These are phyloP conservation scores for Cladobotryum mycophilum DNA, from an alignment of 2,329 filamentous ascomycete genomes.

Conservation along the genomic window DNA sequence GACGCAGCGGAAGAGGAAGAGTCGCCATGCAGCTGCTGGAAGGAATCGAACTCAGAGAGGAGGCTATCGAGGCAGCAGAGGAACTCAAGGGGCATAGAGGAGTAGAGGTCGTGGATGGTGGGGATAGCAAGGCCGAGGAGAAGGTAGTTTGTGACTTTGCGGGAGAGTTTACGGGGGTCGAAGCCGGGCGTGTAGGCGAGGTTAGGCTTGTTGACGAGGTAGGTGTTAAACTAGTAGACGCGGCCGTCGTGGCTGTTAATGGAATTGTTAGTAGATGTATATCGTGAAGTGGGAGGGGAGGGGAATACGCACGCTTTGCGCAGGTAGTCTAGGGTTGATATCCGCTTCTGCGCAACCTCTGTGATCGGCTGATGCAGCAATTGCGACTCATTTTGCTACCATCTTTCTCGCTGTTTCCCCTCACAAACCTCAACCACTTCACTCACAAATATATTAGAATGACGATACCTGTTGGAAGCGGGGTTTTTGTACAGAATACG, in stretches of 20 bases:
- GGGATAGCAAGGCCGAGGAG: constrained; percentile 88
- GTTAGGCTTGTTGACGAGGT: constrained; percentile 81
- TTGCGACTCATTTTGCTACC: too few relatives aligned
- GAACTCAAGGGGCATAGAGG: constrained; percentile 74
- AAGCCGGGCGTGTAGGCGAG: constrained; percentile 79
- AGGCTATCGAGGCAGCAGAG: constrained; percentile 80
- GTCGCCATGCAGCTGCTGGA: constrained; percentile 78
- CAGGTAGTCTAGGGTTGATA: constrained; percentile 88
- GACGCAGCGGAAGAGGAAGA: constrained; percentile 61
- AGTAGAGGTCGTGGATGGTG: constrained; percentile 80
- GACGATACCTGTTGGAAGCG: too few relatives aligned
- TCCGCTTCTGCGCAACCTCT: constrained; percentile 83
- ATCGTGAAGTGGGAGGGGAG: not conserved
- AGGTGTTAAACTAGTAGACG: constrained; percentile 97
- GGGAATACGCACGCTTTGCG: constrained; percentile 70
- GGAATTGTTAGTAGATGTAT: not conserved
- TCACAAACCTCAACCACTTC: too few relatives aligned
- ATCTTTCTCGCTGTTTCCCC: too few relatives aligned
- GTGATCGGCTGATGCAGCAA: constrained; percentile 67
- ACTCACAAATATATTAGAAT: too few relatives aligned
- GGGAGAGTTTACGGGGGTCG: constrained; percentile 73
- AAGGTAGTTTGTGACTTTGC: constrained; percentile 89
- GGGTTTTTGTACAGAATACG: too few relatives aligned
- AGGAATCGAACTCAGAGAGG: constrained; percentile 86
- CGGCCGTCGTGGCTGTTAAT: constrained; percentile 73